Base-by-base conservation (phyloP, 805 yeast genomes). In the Naumovozyma baii region DNA sequence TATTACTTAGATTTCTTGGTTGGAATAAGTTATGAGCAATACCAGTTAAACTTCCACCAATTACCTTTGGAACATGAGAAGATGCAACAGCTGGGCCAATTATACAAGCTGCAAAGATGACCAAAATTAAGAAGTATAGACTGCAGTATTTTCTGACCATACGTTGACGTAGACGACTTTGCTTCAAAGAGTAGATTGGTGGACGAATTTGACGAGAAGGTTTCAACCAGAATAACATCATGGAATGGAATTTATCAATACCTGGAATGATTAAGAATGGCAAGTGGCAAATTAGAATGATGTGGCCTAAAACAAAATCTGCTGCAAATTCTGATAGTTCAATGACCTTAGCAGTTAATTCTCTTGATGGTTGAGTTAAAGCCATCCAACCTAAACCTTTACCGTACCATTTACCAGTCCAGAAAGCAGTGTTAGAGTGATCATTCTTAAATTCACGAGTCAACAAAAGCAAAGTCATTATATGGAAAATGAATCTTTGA, bases 321-420 rank as follows among this genome's bases (percentile, higher is more conserved):
- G 95, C 95, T 22, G 96, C 90, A 63, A 94, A 92, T 68, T 87
- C 90, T 39, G 95, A 85, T 72, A 84, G 66, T 69, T 92, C 99
- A 53, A 90, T 84, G 47, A 81, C 74, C 76, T 92, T 92, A 51
- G 96, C 96, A 56, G 78, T 73, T 59, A 85, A 85, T 70, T 92
- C 99, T 73, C 99, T 85, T 39, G 83, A 60, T 46, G 98, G 98
- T 70, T 90, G 97, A 26, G 97, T 80, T 73, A 83, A 76, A 16
- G 96, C 95, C 74, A 81, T 78, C 77, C 80, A 78, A 44, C 97
- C 98, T 65, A 90, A 68, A 58, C 95, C 92, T 44, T 84, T 72
- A 43, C 94, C 92, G 64, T 88, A 87, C 99, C 99, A 92, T 67
- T 87, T 88, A 74, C 99, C 99, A 42, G 95, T 84, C 99, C 99